Evolutionary conservation across 352 stramenopile genomes (phyloP), one percentile per base, ranked within the genome.

Genomic region (Globisporangium echinulatum): DNA sequence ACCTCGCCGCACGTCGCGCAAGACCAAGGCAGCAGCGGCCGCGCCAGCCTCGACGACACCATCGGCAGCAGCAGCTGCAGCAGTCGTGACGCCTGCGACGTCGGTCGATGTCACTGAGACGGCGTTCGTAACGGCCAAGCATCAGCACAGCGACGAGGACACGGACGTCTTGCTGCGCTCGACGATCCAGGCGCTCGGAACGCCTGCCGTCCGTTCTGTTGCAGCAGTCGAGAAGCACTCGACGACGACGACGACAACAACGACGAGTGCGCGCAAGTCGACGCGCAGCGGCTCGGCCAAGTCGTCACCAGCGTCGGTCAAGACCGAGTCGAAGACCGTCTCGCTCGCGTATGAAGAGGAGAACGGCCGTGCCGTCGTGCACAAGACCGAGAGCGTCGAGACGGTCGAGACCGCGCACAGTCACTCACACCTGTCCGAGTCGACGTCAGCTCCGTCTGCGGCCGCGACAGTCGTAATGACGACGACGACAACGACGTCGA

Each of bases 341-440:
- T 54, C 69, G 55, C 56, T 90, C 19, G 70, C 70, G 46, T 88
- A 90, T 55, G 79, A 90, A 54, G 72, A 77, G 19, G 25, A n/a
- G 14, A 48, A 63, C 15, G 49, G 47, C 33, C 47, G 62, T 42
- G 50, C 61, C 17, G 17, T 66, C 4, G 59, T 36, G 46, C 47
- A 55, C 43, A 66, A 52, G 36, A 57, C 52, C 10, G 49, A 62
- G 43, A 57, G 50, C 8, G 40, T 52, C 19, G 58, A 65, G 44
- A 65, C 25, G 43, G 49, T 40, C 43, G 50, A 39, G 44, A 61
- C 38, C 5, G 64, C 43, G 43, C 43, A 49, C 43, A 8, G 13
- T 5, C 43, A 49, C 43, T 5, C 46, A 49, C 42, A 52, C 5
- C 33, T 25, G 13, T 38, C 43, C 39, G 50, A 39, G 33, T 43